A percentile compares a stretch with the other conserved stretches of the same genome.
These are phyloP conservation scores for Agrocybe praecox DNA, from an alignment of 768 basidiomycete species.

Conservation along the genomic window DNA sequence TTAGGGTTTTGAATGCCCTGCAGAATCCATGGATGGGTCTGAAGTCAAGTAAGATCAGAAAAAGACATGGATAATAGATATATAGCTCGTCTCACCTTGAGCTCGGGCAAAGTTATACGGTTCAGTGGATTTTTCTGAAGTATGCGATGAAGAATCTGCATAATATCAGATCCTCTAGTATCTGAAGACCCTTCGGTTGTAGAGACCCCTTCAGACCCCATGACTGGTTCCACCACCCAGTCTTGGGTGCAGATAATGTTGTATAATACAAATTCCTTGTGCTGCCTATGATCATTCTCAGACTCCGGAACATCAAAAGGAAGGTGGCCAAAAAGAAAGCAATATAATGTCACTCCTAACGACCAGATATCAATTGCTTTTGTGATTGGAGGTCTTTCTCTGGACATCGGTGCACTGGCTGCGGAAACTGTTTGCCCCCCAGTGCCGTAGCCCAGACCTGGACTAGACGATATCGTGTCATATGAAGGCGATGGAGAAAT, in stretches of 20 bases:
- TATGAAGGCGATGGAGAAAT: conserved; percentile 20
- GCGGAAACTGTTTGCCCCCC: conserved; percentile 12
- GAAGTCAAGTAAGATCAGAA: neutral
- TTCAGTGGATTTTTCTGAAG: conserved; percentile 40
- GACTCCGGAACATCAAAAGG: conserved; percentile 41
- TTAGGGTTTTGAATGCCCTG: conserved; percentile 32
- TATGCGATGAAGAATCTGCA: conserved; percentile 41
- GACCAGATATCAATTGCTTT: conserved; percentile 51
- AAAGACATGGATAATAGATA: neutral
- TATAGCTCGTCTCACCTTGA: conserved; percentile 31
- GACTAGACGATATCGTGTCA: conserved; percentile 15
- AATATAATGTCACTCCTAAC: conserved; percentile 48
- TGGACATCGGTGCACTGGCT: conserved; percentile 18
- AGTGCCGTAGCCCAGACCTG: neutral
- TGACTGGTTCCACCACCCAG: conserved; percentile 37
- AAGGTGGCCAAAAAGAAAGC: conserved; percentile 46
- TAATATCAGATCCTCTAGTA: conserved; percentile 30
- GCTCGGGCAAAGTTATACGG: conserved; percentile 30
- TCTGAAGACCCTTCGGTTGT: conserved; percentile 34
- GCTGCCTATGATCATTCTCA: conserved; percentile 35
- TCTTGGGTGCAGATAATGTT: conserved; percentile 43
- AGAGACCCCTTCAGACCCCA: conserved; percentile 36
- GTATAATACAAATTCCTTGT: conserved; percentile 41
- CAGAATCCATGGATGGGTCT: conserved; percentile 43
- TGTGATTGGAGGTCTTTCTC: conserved; percentile 41